These are phyloP conservation scores for Globisporangium viniferum DNA, from an alignment of 352 stramenopile species.

Conservation along the genomic window DNA sequence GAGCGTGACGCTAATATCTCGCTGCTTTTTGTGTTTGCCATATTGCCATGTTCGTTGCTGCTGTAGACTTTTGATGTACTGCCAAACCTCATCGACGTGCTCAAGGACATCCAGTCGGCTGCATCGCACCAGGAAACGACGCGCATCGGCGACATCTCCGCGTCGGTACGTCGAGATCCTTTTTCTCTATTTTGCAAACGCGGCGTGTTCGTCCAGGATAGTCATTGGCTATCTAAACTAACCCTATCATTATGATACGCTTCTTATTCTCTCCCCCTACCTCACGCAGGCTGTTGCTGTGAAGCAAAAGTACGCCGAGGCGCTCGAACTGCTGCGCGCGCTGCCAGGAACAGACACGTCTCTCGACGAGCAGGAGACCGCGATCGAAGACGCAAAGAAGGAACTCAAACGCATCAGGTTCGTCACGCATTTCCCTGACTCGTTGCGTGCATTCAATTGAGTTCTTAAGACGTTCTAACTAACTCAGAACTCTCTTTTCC, in stretches of 20 bases:
- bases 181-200: neutral
- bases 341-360: slow-evolving; percentile 75
- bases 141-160: slow-evolving; percentile 75
- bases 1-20: neutral
- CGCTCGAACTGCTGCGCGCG: slow-evolving; percentile 62
- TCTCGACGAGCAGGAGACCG: slow-evolving; percentile 69
- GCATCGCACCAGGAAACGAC: slow-evolving; percentile 73
- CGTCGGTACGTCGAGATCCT: slow-evolving; percentile 38
- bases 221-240: neutral
- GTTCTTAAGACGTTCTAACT: no score
- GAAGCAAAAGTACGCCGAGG: slow-evolving; percentile 73
- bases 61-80: slow-evolving; percentile 73
- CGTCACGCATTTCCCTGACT: slow-evolving; percentile 1
- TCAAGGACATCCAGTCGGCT: slow-evolving; percentile 81
- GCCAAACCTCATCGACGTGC: slow-evolving; percentile 79
- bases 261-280: neutral
- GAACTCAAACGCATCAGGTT: slow-evolving; percentile 80
- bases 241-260: neutral
- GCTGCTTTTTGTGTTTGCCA: neutral
- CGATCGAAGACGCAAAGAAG: slow-evolving; percentile 64
- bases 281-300: slow-evolving; percentile 55
- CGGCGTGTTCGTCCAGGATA: neutral
- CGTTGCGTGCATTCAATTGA: neutral
- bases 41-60: neutral
- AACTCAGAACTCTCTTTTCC: no score